Percentiles rank a stretch among this genome's conserved stretches.
Conservation (phyloP, 805 yeast genomes). For the Kazachstania bromeliacearum region DNA sequence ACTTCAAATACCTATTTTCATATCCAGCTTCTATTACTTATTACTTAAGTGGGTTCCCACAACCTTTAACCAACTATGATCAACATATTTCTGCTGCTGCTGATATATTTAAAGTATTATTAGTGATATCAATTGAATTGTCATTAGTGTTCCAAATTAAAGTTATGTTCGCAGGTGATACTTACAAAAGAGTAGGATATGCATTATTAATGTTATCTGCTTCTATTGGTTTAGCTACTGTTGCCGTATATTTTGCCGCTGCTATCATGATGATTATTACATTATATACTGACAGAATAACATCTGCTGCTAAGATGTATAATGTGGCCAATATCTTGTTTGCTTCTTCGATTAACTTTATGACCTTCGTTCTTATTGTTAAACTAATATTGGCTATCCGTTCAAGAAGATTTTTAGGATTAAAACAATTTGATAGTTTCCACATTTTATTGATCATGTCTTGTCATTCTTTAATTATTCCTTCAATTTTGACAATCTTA, state of each 20-base stretch:
- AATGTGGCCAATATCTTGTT: constrained; percentile 55
- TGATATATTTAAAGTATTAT: constrained; percentile 47
- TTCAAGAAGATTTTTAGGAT: constrained; percentile 66
- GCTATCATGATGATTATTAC: constrained; percentile 37
- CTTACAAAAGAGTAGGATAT: constrained; percentile 35
- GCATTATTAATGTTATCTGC: constrained; percentile 32
- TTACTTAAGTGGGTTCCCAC: constrained; percentile 39
- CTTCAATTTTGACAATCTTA: constrained; percentile 57
- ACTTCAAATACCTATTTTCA: constrained; percentile 44
- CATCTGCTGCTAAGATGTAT: constrained; percentile 32
- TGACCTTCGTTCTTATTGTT: constrained; percentile 48
- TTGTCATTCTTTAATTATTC: constrained; percentile 70
- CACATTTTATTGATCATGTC: constrained; percentile 77
- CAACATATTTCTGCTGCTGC: constrained; percentile 50
- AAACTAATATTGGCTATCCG: constrained; percentile 63
- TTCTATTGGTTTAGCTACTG: constrained; percentile 43
- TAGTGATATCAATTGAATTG: constrained; percentile 51
- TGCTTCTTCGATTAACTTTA: constrained; percentile 55
- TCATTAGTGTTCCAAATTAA: constrained; percentile 65
- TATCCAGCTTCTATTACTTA: constrained; percentile 42
- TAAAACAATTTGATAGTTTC: constrained; percentile 72
- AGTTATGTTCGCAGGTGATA: constrained; percentile 57
- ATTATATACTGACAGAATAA: constrained; percentile 20
- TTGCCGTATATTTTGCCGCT: constrained; percentile 49
- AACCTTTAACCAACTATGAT: constrained; percentile 30